phyloP scores from a whole-genome alignment of 2,329 filamentous ascomycete genomes.

The Fusarium abutilonis region DNA sequence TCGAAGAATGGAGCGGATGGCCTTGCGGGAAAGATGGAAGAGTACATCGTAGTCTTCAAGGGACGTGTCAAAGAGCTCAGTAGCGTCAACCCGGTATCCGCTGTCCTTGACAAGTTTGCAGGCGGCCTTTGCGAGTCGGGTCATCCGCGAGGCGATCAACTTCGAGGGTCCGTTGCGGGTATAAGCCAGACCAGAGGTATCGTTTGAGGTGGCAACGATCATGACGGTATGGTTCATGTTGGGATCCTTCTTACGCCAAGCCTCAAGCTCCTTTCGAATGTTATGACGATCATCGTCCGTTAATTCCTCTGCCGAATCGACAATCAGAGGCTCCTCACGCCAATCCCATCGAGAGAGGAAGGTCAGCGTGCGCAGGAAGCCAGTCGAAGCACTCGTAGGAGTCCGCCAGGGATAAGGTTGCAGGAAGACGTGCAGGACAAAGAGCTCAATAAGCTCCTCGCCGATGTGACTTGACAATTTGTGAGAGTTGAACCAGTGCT shows the following conservation, averaged over 20 bases:
- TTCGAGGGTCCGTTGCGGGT: constrained; percentile 77
- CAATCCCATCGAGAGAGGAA: constrained; percentile 93
- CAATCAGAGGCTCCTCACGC: constrained; percentile 81
- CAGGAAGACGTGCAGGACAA: constrained; percentile 81
- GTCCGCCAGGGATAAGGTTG: constrained; percentile 81
- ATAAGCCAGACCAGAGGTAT: constrained; percentile 81
- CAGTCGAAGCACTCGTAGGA: constrained; percentile 80
- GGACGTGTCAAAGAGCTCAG: constrained; percentile 74
- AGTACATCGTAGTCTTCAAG: constrained; percentile 85
- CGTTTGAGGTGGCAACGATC: constrained; percentile 82
- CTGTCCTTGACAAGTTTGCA: constrained; percentile 67
- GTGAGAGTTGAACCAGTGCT: constrained; percentile 89
- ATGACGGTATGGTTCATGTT: constrained; percentile 84
- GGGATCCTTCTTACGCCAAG: constrained; percentile 89
- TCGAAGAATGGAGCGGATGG: constrained; percentile 55
- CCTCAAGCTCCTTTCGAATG: constrained; percentile 77
- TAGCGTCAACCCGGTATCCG: constrained; percentile 61
- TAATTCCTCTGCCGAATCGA: constrained; percentile 75
- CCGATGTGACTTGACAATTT: constrained; percentile 79
- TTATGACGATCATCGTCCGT: constrained; percentile 67
- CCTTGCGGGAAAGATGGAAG: constrained; percentile 73
- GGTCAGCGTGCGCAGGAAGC: constrained; percentile 81
- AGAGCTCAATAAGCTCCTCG: constrained; percentile 84
- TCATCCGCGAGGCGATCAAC: constrained; percentile 86
- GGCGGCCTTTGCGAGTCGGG: constrained; percentile 80